These are phyloP conservation scores for Lachancea waltii DNA, from an alignment of 805 yeast genomes.

Conservation along the genomic window DNA sequence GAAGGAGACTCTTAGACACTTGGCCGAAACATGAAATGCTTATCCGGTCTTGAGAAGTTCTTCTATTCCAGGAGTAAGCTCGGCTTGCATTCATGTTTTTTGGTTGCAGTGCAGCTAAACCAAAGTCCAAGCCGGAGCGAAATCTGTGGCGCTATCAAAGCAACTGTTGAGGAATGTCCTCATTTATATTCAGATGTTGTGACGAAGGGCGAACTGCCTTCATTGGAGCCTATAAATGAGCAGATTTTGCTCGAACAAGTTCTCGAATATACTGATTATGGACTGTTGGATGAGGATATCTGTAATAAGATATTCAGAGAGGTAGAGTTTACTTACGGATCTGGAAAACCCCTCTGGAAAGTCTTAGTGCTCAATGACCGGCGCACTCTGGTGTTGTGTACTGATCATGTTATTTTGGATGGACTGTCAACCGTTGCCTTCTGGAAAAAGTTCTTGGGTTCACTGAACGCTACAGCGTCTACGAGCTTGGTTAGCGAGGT, in stretches of 20 bases:
- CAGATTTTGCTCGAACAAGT: constrained; percentile 18
- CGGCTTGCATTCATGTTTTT: constrained; percentile 26
- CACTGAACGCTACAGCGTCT: constrained; percentile 4
- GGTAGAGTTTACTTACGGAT: constrained; percentile 15
- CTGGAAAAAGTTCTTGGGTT: constrained; percentile 15
- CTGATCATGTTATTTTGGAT: constrained; percentile 26
- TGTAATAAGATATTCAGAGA: constrained; percentile 19
- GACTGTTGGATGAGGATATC: constrained; percentile 8
- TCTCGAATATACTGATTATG: constrained; percentile 17
- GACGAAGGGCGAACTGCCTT: background rate
- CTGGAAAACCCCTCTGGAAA: constrained; percentile 25
- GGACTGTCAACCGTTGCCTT: constrained; percentile 24
- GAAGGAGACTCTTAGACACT: too few species aligned
- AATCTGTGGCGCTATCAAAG: constrained; percentile 12
- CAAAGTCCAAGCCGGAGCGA: constrained; percentile 12
- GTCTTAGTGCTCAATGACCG: constrained; percentile 15
- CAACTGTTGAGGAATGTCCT: constrained; percentile 12
- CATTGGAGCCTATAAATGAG: constrained; percentile 1
- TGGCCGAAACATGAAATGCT: constrained; percentile 8
- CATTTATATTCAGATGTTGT: constrained; percentile 19
- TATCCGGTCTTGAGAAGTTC: constrained; percentile 19
- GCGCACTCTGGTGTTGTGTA: constrained; percentile 16
- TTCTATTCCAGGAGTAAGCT: constrained; percentile 22
- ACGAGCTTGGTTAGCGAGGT: background rate
- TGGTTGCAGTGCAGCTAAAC: constrained; percentile 18